Percentiles rank a stretch among this genome's conserved stretches.
Conservation (phyloP, 495 filamentous ascomycete species). For the Xylaria palmicola region DNA sequence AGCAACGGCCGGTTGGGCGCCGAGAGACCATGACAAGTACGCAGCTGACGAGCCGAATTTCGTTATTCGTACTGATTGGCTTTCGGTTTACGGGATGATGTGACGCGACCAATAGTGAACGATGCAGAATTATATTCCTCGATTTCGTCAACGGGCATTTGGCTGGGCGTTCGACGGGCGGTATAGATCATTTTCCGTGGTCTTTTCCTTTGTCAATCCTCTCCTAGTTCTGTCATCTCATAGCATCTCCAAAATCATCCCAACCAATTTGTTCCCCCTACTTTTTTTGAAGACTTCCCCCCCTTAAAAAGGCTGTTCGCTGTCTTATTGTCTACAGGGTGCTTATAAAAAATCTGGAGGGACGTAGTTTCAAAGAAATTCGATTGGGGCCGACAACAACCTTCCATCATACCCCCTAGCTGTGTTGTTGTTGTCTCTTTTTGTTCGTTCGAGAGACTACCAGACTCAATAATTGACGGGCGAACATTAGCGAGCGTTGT, state of each 20-base stretch:
- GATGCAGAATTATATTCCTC: constrained; percentile 14
- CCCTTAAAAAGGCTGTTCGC: background rate
- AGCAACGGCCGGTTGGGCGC: constrained; percentile 3
- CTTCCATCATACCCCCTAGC: too few species aligned
- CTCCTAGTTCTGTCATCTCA: constrained; percentile 19
- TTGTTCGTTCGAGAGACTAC: constrained; percentile 1
- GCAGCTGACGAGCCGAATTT: background rate
- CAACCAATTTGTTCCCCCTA: constrained; percentile 12
- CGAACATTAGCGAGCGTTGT: constrained; percentile 8
- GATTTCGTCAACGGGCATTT: constrained; percentile 16
- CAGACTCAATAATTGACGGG: constrained; percentile 7
- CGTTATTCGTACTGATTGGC: constrained; percentile 4
- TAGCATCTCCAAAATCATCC: constrained; percentile 20
- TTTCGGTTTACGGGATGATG: constrained; percentile 10
- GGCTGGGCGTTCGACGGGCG: constrained; percentile 15
- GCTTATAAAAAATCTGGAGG: background rate
- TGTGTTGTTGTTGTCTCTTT: too few species aligned
- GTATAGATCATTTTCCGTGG: constrained; percentile 11
- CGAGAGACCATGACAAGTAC: background rate
- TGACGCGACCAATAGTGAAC: constrained; percentile 9
- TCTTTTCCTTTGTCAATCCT: constrained; percentile 11
- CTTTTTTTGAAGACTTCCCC: constrained; percentile 14
- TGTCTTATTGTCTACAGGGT: too few species aligned
- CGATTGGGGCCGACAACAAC: too few species aligned
- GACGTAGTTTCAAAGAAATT: background rate